Evolutionary conservation across 1,284 basidiomycete genomes (phyloP), one percentile per base, ranked within the genome.

Genomic region (Schizophyllum amplum): DNA sequence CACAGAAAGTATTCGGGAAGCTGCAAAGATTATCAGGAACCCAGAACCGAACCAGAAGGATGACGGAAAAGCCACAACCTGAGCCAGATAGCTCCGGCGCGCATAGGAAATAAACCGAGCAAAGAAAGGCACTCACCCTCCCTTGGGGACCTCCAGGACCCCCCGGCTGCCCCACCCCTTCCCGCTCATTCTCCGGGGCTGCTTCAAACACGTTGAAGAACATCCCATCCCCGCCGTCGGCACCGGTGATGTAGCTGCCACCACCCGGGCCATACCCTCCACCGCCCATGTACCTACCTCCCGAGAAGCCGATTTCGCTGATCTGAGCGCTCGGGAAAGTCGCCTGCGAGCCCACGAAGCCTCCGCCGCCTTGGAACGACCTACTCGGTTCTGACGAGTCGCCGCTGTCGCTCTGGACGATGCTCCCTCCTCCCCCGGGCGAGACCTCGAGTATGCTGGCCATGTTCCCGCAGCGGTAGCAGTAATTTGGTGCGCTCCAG

Each of bases 161-260:
- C 7, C 78, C 79, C 65, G 90, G 88, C 55, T 92, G 86, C 61
- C 68, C 82, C 1, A 90, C 90, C 1, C 89, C 89, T 67, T 92
- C 89, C 55, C 87, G 73, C 64, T 97, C 96, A 69, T 99, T 99
- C 72, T 99, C 97, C 7, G 97, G 97, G 4, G 97, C 97, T 2
- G 97, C 97, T 65, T 97, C 93, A 68, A 99, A 97, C 27, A 98
- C 97, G 65, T 99, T 99, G 72, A 99, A 99, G 73, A 91, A 94
- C 80, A 92, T 92, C 24, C 21, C 20, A 11, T 50, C 48, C 17
- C 33, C 33, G 17, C 33, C 33, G 33, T 42, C 33, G 7, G 33
- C 33, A 17, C 33, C 33, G 13, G 33, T 42, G 33, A 42, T 42
- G 33, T 42, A 42, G 33, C 33, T 42, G 13, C 33, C 33, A 17